Evolutionary conservation across 805 yeast genomes (phyloP).

Genomic region (Metschnikowia dekortorum): DNA sequence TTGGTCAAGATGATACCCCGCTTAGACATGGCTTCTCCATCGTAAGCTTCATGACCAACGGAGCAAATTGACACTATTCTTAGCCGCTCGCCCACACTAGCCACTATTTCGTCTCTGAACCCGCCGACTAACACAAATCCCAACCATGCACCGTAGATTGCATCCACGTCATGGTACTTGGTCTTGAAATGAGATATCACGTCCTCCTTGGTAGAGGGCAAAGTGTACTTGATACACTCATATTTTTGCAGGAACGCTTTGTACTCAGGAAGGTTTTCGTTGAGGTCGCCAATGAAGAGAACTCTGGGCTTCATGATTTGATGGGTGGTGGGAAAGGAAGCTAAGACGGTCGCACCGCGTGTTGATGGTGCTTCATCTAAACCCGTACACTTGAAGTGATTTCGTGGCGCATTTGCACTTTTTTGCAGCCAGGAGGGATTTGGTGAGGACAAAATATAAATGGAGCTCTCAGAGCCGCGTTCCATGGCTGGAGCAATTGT

Average conservation of each 20-base stretch:
- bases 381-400: background rate
- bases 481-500: background rate
- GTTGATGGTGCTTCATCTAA: background rate
- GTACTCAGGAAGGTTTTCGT: slow-evolving; percentile 45
- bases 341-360: background rate
- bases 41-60: slow-evolving; percentile 54
- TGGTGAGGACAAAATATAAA: background rate
- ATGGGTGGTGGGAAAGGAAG: background rate
- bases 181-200: slow-evolving; percentile 38
- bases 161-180: slow-evolving; percentile 41
- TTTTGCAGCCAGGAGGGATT: background rate
- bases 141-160: slow-evolving; percentile 58
- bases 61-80: slow-evolving; percentile 51
- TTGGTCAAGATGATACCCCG: slow-evolving; percentile 54
- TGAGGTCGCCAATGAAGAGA: slow-evolving; percentile 48
- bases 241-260: slow-evolving; percentile 33
- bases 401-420: background rate
- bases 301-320: slow-evolving; percentile 26
- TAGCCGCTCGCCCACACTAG: slow-evolving; percentile 40
- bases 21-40: slow-evolving; percentile 35
- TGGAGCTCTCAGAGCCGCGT: background rate
- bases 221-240: slow-evolving; percentile 35
- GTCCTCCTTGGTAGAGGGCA: slow-evolving; percentile 38
- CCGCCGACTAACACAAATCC: slow-evolving; percentile 54
- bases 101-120: slow-evolving; percentile 39